Percentiles rank a stretch among this genome's conserved stretches.
Evolutionary conservation across 768 basidiomycete genomes (phyloP).

Genomic region (Rhizopogon roseolus): DNA sequence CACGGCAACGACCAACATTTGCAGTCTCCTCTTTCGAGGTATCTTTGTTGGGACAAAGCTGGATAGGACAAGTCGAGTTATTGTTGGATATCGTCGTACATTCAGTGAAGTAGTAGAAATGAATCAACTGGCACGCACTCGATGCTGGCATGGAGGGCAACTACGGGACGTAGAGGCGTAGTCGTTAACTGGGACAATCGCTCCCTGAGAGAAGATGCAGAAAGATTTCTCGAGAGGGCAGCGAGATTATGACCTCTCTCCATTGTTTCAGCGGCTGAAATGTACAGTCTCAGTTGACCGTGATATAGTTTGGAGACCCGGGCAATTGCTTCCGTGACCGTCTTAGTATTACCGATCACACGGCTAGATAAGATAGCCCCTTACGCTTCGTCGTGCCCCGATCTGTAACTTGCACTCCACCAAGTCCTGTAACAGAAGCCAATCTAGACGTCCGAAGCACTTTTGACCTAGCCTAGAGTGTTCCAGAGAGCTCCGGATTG

Average conservation of each 20-base stretch:
- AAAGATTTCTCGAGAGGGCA: conserved; percentile 46
- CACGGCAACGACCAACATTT: conserved; percentile 83
- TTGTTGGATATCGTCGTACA: background rate
- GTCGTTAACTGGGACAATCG: conserved; percentile 55
- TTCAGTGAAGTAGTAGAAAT: background rate
- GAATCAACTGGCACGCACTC: conserved; percentile 43
- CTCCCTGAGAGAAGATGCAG: conserved; percentile 58
- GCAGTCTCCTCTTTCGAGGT: conserved; percentile 79
- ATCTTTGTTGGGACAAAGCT: conserved; percentile 87
- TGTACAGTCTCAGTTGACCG: background rate
- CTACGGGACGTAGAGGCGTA: conserved; percentile 59
- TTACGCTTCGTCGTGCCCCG: no score
- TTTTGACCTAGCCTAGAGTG: no score
- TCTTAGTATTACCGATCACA: no score
- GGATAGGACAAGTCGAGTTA: background rate
- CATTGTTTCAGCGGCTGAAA: conserved; percentile 16
- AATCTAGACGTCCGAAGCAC: no score
- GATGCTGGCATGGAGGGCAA: conserved; percentile 66
- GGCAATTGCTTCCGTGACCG: background rate
- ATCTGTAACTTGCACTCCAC: no score
- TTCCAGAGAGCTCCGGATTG: no score
- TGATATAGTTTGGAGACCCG: background rate
- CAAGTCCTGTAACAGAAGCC: no score
- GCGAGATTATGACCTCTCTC: conserved; percentile 27
- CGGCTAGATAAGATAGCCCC: no score